Percentiles rank a stretch among this genome's conserved stretches.
Evolutionary conservation across 495 filamentous ascomycete genomes (phyloP).

Genomic region (Hyaloscypha bicolor): DNA sequence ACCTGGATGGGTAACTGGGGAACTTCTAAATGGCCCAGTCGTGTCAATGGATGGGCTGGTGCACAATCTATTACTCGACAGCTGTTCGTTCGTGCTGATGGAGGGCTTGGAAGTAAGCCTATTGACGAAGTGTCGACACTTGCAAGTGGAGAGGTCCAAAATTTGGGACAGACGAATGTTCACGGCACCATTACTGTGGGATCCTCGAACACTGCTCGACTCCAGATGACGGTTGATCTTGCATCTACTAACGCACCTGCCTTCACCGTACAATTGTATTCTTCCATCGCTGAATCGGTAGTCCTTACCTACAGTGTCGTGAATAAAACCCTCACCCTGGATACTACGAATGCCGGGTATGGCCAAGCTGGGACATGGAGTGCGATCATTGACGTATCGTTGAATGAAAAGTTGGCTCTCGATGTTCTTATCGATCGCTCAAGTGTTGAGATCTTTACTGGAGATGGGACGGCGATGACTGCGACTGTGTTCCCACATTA

Average conservation of each 20-base stretch:
- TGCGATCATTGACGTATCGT: neutral
- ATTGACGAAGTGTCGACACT: slow-evolving; percentile 17
- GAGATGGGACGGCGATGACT: slow-evolving; percentile 25
- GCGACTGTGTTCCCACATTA: slow-evolving; percentile 22
- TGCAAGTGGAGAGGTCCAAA: neutral
- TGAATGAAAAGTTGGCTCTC: slow-evolving; percentile 6
- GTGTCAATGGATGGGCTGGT: slow-evolving; percentile 27
- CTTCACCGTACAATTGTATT: slow-evolving; percentile 16
- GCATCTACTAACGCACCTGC: slow-evolving; percentile 15
- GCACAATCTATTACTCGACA: slow-evolving; percentile 22
- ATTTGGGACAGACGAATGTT: slow-evolving; percentile 10
- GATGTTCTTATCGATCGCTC: slow-evolving; percentile 27
- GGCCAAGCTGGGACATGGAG: slow-evolving; percentile 26
- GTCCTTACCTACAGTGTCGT: slow-evolving; percentile 14
- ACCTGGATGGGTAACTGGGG: slow-evolving; percentile 28
- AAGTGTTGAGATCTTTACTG: slow-evolving; percentile 22
- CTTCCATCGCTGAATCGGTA: slow-evolving; percentile 9
- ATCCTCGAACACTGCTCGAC: slow-evolving; percentile 17
- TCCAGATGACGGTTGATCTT: slow-evolving; percentile 17
- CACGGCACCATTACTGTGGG: slow-evolving; percentile 23
- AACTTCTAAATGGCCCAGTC: slow-evolving; percentile 19
- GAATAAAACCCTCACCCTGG: slow-evolving; percentile 18
- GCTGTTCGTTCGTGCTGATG: slow-evolving; percentile 22
- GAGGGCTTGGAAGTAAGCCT: slow-evolving; percentile 18
- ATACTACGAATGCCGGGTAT: slow-evolving; percentile 29